Conservation (phyloP, 2,329 filamentous ascomycete species). For the Aspergillus hiratsukae region DNA sequence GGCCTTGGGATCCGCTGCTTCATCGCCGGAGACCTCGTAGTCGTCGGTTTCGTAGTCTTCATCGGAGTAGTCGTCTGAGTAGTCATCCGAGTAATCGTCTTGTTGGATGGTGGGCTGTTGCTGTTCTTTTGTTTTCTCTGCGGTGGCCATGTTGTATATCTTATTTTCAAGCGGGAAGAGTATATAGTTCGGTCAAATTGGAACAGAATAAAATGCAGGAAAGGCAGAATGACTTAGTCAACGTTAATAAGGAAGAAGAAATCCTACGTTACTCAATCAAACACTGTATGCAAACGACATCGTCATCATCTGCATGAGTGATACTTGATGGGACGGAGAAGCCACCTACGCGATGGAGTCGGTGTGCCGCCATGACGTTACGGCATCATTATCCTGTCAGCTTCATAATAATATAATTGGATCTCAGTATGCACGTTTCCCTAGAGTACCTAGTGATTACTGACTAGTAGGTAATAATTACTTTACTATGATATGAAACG, state of each 20-base stretch:
- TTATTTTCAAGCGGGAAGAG: not conserved
- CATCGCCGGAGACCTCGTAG: conserved; percentile 23
- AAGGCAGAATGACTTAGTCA: too few relatives aligned
- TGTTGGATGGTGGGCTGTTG: conserved; percentile 19
- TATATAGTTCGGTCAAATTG: not conserved
- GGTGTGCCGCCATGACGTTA: not conserved
- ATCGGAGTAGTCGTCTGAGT: conserved; percentile 10
- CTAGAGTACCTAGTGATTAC: too few relatives aligned
- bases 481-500: too few relatives aligned
- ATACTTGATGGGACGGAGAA: not conserved
- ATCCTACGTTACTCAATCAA: too few relatives aligned
- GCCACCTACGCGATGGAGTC: conserved; percentile 1
- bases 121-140: conserved; percentile 25
- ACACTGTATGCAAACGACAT: too few relatives aligned
- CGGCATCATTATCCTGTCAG: not conserved
- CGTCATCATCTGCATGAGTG: too few relatives aligned
- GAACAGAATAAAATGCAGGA: not conserved
- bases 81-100: conserved; percentile 20
- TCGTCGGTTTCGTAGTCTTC: conserved; percentile 30
- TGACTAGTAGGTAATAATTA: too few relatives aligned
- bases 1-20: conserved; percentile 10
- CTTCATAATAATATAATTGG: not conserved
- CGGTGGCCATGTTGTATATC: conserved; percentile 24
- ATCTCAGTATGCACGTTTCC: too few relatives aligned
- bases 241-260: too few relatives aligned